Evolutionary conservation across 2,329 filamentous ascomycete genomes (phyloP).

Genomic region (Cordyceps farinosa): DNA sequence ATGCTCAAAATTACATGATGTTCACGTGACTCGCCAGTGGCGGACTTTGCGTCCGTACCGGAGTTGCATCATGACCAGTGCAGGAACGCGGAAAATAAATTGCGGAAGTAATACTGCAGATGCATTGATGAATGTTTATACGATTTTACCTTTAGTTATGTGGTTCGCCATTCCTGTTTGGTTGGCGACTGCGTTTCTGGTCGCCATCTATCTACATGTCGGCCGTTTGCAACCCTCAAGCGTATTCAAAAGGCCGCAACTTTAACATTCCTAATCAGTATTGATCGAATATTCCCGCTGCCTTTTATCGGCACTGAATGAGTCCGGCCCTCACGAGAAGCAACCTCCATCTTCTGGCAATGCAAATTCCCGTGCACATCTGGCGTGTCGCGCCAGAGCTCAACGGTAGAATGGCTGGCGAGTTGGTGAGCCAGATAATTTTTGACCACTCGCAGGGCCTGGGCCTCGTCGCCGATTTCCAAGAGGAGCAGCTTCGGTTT

Average conservation of each 20-base stretch:
- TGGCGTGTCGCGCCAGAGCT: slow-evolving; percentile 72
- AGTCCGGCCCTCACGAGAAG: slow-evolving; percentile 11
- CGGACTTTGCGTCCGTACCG: slow-evolving; percentile 6
- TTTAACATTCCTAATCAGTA: slow-evolving; percentile 31
- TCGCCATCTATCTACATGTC: neutral
- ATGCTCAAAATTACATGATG: slow-evolving; percentile 15
- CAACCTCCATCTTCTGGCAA: slow-evolving; percentile 23
- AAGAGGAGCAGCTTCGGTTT: slow-evolving; percentile 57
- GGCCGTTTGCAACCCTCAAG: neutral
- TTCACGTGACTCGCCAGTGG: slow-evolving; percentile 17
- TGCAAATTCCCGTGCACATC: slow-evolving; percentile 35
- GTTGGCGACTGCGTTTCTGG: neutral
- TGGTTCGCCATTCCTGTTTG: neutral
- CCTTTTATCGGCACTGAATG: slow-evolving; percentile 40
- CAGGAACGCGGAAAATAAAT: neutral
- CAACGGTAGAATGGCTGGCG: slow-evolving; percentile 38
- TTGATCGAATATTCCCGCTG: slow-evolving; percentile 45
- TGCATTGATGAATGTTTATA: too few relatives aligned
- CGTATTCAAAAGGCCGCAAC: neutral
- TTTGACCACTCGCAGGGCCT: slow-evolving; percentile 61
- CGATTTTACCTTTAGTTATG: too few relatives aligned
- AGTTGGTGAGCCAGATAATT: slow-evolving; percentile 38
- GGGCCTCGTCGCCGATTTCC: slow-evolving; percentile 67
- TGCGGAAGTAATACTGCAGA: neutral
- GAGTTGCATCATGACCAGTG: neutral